These are phyloP conservation scores for Leccinum uliginosum DNA, from an alignment of 768 basidiomycete genomes.

Conservation along the genomic window DNA sequence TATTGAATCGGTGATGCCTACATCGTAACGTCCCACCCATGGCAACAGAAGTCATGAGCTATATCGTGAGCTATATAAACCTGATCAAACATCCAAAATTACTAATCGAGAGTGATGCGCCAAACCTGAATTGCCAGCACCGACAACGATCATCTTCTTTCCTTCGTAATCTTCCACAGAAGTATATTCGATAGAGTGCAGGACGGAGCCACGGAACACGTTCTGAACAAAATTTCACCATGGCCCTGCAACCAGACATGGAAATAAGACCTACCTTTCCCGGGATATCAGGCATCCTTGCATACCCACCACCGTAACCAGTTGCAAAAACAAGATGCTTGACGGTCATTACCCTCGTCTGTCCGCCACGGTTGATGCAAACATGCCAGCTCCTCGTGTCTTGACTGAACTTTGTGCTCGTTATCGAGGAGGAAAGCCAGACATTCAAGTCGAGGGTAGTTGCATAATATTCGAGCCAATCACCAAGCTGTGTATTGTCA, in stretches of 20 bases:
- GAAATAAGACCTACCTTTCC: slow-evolving; percentile 32
- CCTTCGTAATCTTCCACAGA: slow-evolving; percentile 43
- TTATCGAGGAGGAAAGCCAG: slow-evolving; percentile 49
- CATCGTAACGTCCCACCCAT: slow-evolving; percentile 30
- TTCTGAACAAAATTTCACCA: slow-evolving; percentile 29
- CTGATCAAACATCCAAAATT: neutral
- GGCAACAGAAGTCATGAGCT: slow-evolving; percentile 29
- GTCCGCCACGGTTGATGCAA: slow-evolving; percentile 29
- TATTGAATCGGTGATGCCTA: slow-evolving; percentile 1
- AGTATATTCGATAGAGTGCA: slow-evolving; percentile 52
- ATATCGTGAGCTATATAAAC: slow-evolving; percentile 35
- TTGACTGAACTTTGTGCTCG: slow-evolving; percentile 31
- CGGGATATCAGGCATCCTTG: slow-evolving; percentile 43
- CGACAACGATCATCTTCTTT: slow-evolving; percentile 63
- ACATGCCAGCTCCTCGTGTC: slow-evolving; percentile 41
- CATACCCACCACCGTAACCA: slow-evolving; percentile 45
- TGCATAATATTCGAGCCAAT: slow-evolving; percentile 62
- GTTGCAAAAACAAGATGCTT: slow-evolving; percentile 56
- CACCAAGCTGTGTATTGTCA: slow-evolving; percentile 40
- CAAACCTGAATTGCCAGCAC: slow-evolving; percentile 57
- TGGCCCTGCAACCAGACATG: too few species aligned
- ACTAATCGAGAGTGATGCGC: neutral
- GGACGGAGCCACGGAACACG: slow-evolving; percentile 44
- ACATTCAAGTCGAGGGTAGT: slow-evolving; percentile 55
- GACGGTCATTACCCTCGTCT: slow-evolving; percentile 32